Base-by-base conservation (phyloP, 768 basidiomycete species). In the Trametes villosa region DNA sequence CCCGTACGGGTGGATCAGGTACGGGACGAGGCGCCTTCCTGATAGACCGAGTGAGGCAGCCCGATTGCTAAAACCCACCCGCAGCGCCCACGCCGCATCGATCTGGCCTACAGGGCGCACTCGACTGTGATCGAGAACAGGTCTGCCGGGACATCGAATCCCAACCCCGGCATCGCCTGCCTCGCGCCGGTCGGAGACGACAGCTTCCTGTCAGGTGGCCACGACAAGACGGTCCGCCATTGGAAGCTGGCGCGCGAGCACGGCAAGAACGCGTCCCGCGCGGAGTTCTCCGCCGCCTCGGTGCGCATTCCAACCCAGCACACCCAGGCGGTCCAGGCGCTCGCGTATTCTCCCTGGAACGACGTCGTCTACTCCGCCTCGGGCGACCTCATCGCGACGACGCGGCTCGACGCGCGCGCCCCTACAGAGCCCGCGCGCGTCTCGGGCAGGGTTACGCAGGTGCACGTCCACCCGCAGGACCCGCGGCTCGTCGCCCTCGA, bases 141-240 rank as follows among this genome's bases (percentile, higher is more conserved):
- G 41, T 17, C 22, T 8, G 27, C 51, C 17, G 67, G 65, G 13
- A 57, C 52, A 20, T 59, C 67, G 13, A 55, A 56, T 40, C 67
- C 59, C 1, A 69, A 68, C 48, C 68, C 59, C 31, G 78, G 79
- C 47, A 72, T 83, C 30, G 79, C 71, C 54, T 77, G 79, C 69
- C 77, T 84, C 63, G 75, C 79, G 58, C 71, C 78, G 42, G 70
- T 75, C 57, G 60, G 54, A 59, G 70, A 67, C 63, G 65, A 68
- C 26, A 71, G 67, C 66, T 84, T 85, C 70, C 74, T 83, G 57
- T 78, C 81, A 34, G 82, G 81, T 53, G 81, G 79, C 29, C 73
- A 78, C 65, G 81, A 84, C 70, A 78, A 79, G 67, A 68, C 67
- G 45, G 69, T 81, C 40, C 72, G 76, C 62, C 64, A 78, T 51